Base-by-base conservation (phyloP, 2,329 filamentous ascomycete genomes). In the Lasiodiplodia citricola region DNA sequence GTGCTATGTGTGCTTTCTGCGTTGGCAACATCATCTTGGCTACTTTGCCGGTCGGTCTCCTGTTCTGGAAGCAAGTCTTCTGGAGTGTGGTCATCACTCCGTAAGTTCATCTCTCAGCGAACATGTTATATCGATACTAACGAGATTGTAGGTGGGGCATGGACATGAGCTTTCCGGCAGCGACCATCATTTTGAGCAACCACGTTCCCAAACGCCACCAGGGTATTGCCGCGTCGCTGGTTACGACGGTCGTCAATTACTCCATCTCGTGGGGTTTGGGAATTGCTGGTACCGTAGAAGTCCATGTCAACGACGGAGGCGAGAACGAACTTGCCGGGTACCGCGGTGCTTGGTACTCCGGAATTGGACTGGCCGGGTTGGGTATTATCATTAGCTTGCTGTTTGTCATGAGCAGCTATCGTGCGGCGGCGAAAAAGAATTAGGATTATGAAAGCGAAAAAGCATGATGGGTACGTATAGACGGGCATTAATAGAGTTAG, bases 201-300 rank as follows among this genome's bases (percentile, higher is more conserved):
- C 74, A 77, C 0, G 77, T 83, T 31, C 71, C 71, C 3, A 79
- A 76, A 35, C 74, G 77, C 52, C 79, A 83, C 68, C 81, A 83
- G 67, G 81, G 81, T 16, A 77, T 83, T 65, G 80, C 79, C 0
- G 81, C 80, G 5, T 77, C 74, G 69, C 66, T 80, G 52, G 74
- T 83, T 51, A 81, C 78, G 47, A 83, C 80, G 0, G 73, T 82
- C 0, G 79, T 82, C 18, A 82, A 83, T 65, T 83, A 83, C 72
- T 77, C 75, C 31, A 82, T 83, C 41, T 79, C 78, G 13, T 76
- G 82, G 28, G 81, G 80, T 4, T 72, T 83, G 25, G 81, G 81
- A 0, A 78, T 83, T 62, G 81, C 80, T 13, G 81, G 80, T 0
- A 83, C 80, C 0, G 79, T 83, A 1, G 81, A 83, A 69, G 75